phyloP scores from a whole-genome alignment of 2,329 filamentous ascomycete species.

The Furcasterigmium furcatum region DNA sequence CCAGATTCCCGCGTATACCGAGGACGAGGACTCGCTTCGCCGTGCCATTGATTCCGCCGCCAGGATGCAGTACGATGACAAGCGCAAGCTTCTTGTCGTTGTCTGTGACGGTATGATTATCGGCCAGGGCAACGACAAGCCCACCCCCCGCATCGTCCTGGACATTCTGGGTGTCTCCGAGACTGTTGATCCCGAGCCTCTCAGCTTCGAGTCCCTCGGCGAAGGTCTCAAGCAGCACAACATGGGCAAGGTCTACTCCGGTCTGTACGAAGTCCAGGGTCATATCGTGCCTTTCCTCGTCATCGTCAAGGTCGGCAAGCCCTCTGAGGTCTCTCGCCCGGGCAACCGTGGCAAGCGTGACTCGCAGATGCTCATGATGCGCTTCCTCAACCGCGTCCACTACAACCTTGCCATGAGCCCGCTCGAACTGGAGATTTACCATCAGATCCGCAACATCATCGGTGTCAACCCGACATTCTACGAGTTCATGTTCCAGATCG shows the following conservation, averaged over 20 bases:
- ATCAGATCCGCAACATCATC: slow-evolving; percentile 98
- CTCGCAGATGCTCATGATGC: slow-evolving; percentile 97
- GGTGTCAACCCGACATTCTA: slow-evolving; percentile 98
- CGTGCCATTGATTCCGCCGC: slow-evolving; percentile 96
- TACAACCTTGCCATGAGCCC: slow-evolving; percentile 97
- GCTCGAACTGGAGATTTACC: slow-evolving; percentile 95
- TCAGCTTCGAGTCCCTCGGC: slow-evolving; percentile 95
- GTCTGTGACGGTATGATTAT: slow-evolving; percentile 99
- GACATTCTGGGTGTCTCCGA: slow-evolving; percentile 96
- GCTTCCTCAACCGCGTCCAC: slow-evolving; percentile 97
- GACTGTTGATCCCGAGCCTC: slow-evolving; percentile 87
- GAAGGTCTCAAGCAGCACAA: slow-evolving; percentile 98
- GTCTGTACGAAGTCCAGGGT: slow-evolving; percentile 94
- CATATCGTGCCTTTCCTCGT: slow-evolving; percentile 98
- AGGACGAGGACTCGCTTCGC: slow-evolving; percentile 95
- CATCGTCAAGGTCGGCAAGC: slow-evolving; percentile 95
- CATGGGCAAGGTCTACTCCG: slow-evolving; percentile 98
- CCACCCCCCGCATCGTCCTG: slow-evolving; percentile 91
- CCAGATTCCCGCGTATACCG: slow-evolving; percentile 95
- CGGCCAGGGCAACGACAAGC: slow-evolving; percentile 93
- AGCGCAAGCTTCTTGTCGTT: slow-evolving; percentile 90
- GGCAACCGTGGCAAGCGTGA: slow-evolving; percentile 99
- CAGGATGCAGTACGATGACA: slow-evolving; percentile 95
- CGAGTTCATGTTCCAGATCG: slow-evolving; percentile 93
- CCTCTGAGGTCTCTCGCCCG: slow-evolving; percentile 89